A percentile compares a stretch with the other conserved stretches of the same genome.
Evolutionary conservation across 192 early-diverging fungal genomes (phyloP).

Genomic region (Endogone sp.): DNA sequence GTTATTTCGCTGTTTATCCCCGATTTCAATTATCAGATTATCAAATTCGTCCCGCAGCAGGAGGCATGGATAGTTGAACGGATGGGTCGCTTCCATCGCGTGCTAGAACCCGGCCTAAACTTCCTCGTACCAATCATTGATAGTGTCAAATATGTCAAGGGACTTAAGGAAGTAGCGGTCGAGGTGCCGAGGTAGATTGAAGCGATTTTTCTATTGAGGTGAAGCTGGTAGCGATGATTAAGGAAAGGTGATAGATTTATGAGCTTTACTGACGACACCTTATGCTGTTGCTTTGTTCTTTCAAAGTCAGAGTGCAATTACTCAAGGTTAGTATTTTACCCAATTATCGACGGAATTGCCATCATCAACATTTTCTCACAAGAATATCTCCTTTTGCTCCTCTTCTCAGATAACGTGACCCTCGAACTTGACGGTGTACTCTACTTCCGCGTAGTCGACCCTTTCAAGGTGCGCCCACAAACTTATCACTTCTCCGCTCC

Average conservation of each 20-base stretch:
- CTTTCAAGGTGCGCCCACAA: conserved; percentile 71
- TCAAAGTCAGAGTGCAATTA: conserved; percentile 89
- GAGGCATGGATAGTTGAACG: conserved; percentile 98
- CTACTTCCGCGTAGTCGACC: conserved; percentile 90
- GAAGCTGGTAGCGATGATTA: background rate
- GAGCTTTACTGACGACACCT: too few relatives aligned
- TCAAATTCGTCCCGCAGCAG: conserved; percentile 99
- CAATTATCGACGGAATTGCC: background rate
- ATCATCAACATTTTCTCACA: background rate
- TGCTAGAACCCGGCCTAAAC: conserved; percentile 87
- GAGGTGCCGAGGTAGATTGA: conserved; percentile 59
- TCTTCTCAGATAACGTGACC: conserved; percentile 84
- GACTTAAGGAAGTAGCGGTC: conserved; percentile 91
- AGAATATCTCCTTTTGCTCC: background rate
- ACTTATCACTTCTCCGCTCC: background rate
- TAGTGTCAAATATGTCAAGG: conserved; percentile 88
- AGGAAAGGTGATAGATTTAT: too few relatives aligned
- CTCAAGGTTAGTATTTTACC: conserved; percentile 56
- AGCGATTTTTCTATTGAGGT: background rate
- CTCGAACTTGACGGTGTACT: conserved; percentile 94
- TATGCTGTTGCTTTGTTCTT: too few relatives aligned
- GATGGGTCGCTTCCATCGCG: conserved; percentile 84
- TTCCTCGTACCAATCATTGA: conserved; percentile 88
- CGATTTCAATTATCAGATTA: conserved; percentile 35
- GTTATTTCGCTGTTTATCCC: background rate